These are phyloP conservation scores for Vitis rupestris DNA, from an alignment of 164 flowering plant species.

Conservation along the genomic window DNA sequence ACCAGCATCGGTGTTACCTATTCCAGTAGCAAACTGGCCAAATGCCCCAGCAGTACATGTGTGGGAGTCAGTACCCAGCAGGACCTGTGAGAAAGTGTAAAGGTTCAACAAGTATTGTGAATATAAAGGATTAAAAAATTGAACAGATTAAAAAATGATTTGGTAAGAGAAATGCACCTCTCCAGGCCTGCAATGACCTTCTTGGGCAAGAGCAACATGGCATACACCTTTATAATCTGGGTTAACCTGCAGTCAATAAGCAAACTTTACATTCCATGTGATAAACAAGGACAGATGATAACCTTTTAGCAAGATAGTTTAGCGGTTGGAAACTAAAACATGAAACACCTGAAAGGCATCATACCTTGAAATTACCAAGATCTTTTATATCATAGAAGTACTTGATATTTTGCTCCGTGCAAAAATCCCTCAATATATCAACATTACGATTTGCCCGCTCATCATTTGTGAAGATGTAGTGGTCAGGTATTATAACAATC, in stretches of 20 bases:
- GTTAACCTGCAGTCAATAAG: slow-evolving; percentile 59
- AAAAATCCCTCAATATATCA: slow-evolving; percentile 90
- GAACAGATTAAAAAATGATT: not conserved
- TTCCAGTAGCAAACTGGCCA: slow-evolving; percentile 98
- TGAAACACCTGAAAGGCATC: not conserved
- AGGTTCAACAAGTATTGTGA: not conserved
- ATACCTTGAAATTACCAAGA: slow-evolving; percentile 83
- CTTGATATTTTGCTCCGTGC: slow-evolving; percentile 85
- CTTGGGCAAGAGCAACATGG: slow-evolving; percentile 98
- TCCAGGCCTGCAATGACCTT: slow-evolving; percentile 99
- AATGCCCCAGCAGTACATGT: slow-evolving; percentile 99
- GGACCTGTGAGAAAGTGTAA: slow-evolving; percentile 46
- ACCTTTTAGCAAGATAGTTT: too few species aligned
- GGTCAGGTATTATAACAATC: slow-evolving; percentile 93
- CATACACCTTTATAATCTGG: slow-evolving; percentile 99
- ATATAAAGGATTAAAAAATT: not conserved
- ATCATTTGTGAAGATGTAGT: slow-evolving; percentile 91
- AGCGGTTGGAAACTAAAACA: too few species aligned
- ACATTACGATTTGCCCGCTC: slow-evolving; percentile 97
- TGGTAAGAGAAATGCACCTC: slow-evolving; percentile 52
- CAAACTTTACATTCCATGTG: not conserved
- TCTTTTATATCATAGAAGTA: slow-evolving; percentile 96
- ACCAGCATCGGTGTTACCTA: slow-evolving; percentile 98
- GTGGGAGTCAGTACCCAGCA: slow-evolving; percentile 97
- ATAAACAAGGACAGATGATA: too few species aligned